Evolutionary conservation across 2,329 filamentous ascomycete species (phyloP).

Genomic region (Venturia effusa): DNA sequence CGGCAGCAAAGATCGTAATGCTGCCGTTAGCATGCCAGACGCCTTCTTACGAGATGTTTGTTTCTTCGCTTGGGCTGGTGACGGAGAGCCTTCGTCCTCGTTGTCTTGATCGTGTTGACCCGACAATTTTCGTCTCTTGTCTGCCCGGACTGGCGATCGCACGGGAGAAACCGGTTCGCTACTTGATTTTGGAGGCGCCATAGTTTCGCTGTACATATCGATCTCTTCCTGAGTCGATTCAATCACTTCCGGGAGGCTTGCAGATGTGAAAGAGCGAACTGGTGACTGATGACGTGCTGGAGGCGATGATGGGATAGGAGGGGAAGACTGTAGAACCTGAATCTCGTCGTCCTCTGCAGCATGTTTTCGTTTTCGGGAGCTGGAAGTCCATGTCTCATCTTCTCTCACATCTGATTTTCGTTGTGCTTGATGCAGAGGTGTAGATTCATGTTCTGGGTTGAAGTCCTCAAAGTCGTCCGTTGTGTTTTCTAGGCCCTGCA

Average conservation of each 20-base stretch:
- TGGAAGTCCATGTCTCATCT: conserved; percentile 18
- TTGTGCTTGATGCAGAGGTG: conserved; percentile 41
- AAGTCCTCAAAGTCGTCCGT: conserved; percentile 28
- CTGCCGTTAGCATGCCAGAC: conserved; percentile 30
- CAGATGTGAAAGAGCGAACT: conserved; percentile 7
- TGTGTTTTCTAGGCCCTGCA: conserved; percentile 33
- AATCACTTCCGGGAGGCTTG: conserved; percentile 23
- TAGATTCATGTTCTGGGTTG: conserved; percentile 56
- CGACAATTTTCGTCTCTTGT: conserved; percentile 2
- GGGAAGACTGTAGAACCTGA: conserved; percentile 29
- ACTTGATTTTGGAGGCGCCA: conserved; percentile 34
- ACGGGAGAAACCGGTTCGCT: conserved; percentile 19
- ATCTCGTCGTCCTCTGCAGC: conserved; percentile 20
- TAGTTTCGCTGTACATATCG: conserved; percentile 28
- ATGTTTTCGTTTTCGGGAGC: conserved; percentile 29
- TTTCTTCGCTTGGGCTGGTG: neutral
- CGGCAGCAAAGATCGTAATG: conserved; percentile 34
- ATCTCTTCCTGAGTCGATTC: conserved; percentile 21
- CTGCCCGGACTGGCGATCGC: neutral
- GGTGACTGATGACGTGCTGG: conserved; percentile 11
- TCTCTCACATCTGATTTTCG: conserved; percentile 8
- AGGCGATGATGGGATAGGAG: conserved; percentile 24
- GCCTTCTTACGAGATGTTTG: neutral
- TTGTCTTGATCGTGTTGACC: neutral
- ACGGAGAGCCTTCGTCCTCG: neutral